Conservation (phyloP, 371 early-diverging fungal genomes). For the Mortierella sp. region DNA sequence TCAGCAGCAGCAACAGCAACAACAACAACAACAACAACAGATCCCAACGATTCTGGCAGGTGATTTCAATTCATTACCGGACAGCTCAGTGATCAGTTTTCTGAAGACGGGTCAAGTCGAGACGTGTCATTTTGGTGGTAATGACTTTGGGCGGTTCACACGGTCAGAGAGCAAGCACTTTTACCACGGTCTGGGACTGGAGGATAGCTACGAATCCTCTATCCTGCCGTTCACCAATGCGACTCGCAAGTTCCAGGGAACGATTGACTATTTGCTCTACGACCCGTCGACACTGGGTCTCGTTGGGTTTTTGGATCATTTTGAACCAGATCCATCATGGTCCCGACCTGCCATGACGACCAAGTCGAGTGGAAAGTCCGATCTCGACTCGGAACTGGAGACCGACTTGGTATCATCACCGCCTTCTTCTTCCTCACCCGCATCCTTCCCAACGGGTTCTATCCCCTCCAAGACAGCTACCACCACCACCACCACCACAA, state of each 20-base stretch:
- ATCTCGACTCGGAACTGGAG: slow-evolving; percentile 32
- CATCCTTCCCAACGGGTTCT: slow-evolving; percentile 1
- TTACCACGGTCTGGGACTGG: slow-evolving; percentile 77
- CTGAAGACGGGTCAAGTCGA: slow-evolving; percentile 69
- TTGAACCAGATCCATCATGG: slow-evolving; percentile 20
- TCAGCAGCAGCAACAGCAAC: neutral
- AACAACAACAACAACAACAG: slow-evolving; percentile 6
- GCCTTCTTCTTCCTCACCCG: neutral
- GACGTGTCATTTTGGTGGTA: slow-evolving; percentile 80
- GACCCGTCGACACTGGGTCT: slow-evolving; percentile 54
- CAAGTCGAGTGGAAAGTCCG: neutral
- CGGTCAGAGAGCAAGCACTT: slow-evolving; percentile 68
- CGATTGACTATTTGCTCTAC: slow-evolving; percentile 97
- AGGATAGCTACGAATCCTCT: slow-evolving; percentile 73
- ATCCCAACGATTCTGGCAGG: slow-evolving; percentile 87
- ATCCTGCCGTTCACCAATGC: slow-evolving; percentile 93
- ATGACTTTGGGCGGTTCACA: slow-evolving; percentile 87
- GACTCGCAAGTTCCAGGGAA: slow-evolving; percentile 89
- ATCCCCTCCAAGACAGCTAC: no score
- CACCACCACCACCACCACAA: neutral
- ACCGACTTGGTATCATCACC: slow-evolving; percentile 9
- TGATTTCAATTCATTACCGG: slow-evolving; percentile 96
- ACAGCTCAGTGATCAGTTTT: slow-evolving; percentile 91
- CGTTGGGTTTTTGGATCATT: slow-evolving; percentile 49
- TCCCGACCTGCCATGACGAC: neutral